Evolutionary conservation across 768 basidiomycete species (phyloP).

Genomic region (Lactarius evosmus): DNA sequence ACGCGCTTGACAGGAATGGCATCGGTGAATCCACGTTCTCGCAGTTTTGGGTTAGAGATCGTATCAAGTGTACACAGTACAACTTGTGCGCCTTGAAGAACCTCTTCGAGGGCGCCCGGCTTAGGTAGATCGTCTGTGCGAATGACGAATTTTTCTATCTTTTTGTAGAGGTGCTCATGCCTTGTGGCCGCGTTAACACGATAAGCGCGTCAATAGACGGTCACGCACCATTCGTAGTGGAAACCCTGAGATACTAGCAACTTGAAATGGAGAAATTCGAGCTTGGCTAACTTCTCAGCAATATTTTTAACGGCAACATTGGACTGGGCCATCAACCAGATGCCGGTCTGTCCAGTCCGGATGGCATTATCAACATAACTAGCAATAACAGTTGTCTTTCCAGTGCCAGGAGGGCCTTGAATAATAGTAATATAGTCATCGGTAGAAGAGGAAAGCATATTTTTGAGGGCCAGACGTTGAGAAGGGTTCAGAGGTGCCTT

Average conservation of each 20-base stretch:
- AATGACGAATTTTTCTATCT: constrained; percentile 50
- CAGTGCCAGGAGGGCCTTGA: constrained; percentile 36
- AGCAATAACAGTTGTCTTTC: constrained; percentile 37
- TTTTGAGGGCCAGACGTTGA: constrained; percentile 37
- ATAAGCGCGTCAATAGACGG: constrained; percentile 21
- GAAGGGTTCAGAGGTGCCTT: constrained; percentile 40
- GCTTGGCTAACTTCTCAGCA: constrained; percentile 67
- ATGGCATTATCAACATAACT: constrained; percentile 34
- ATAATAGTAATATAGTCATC: constrained; percentile 36
- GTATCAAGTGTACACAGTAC: constrained; percentile 76
- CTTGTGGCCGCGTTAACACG: constrained; percentile 37
- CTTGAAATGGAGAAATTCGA: constrained; percentile 54
- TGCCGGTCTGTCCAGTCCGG: constrained; percentile 36
- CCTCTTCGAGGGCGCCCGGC: constrained; percentile 32
- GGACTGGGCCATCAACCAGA: constrained; percentile 82
- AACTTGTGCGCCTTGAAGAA: constrained; percentile 47
- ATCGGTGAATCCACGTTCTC: constrained; percentile 29
- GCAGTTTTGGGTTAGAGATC: constrained; percentile 46
- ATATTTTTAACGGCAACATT: constrained; percentile 91
- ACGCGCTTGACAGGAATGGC: constrained; percentile 33
- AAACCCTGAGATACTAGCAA: constrained; percentile 74
- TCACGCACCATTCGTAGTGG: constrained; percentile 56
- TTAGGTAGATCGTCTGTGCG: constrained; percentile 39
- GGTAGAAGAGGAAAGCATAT: constrained; percentile 41
- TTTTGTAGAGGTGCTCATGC: constrained; percentile 75